Evolutionary conservation across 306 rosid genomes (phyloP).

Genomic region (Citrullus colocynthis): DNA sequence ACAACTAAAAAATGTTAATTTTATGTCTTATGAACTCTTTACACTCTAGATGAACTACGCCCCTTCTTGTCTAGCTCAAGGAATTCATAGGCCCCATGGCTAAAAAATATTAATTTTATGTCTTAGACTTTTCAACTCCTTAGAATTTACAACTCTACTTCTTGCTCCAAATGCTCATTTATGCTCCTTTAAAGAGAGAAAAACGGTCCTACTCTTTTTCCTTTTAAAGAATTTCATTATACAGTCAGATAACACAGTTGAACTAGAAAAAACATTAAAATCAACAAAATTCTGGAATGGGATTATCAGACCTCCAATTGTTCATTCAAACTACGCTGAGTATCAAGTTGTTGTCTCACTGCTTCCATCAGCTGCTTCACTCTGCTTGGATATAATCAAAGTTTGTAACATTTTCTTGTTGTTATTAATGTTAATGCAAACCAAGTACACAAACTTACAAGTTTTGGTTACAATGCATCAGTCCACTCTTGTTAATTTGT

Average conservation of each 20-base stretch:
- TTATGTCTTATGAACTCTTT: no score
- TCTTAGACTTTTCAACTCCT: no score
- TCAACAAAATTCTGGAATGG: neutral
- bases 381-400: neutral
- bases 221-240: no score
- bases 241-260: neutral
- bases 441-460: neutral
- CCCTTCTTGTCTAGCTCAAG: no score
- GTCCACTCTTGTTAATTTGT: neutral
- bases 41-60: no score
- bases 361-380: neutral
- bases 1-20: no score
- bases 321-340: neutral
- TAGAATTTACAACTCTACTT: no score
- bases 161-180: no score
- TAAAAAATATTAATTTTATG: no score
- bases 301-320: conserved; percentile 1
- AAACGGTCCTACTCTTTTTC: neutral
- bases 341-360: neutral
- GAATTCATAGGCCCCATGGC: no score
- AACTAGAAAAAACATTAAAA: neutral
- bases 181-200: no score
- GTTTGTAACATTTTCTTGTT: neutral
- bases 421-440: neutral
- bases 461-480: neutral